A percentile compares a stretch with the other conserved stretches of the same genome.
Conservation (phyloP, 2,329 filamentous ascomycete genomes). For the Diaporthe humulicola region DNA sequence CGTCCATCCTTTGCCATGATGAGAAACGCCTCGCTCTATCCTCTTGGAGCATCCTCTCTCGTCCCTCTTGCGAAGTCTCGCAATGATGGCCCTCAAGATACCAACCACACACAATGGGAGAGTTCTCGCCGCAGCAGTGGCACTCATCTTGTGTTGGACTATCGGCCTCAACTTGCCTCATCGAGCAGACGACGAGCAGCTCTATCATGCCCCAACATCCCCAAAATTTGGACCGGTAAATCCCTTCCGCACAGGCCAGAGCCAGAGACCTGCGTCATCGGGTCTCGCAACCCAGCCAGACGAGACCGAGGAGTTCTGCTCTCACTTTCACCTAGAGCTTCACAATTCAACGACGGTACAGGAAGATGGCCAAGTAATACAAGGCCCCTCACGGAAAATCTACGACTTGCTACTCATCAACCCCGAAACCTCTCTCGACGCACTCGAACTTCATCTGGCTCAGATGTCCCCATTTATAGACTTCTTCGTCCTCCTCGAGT, state of each 20-base stretch:
- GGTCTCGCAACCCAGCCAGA: not conserved
- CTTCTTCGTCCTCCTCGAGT: constrained; percentile 59
- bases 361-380: constrained; percentile 51
- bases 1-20: not conserved
- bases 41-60: not conserved
- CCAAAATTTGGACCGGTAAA: not conserved
- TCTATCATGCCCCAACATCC: not conserved
- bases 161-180: constrained; percentile 26
- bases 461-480: constrained; percentile 53
- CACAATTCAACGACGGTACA: constrained; percentile 17
- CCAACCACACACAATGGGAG: constrained; percentile 25
- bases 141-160: constrained; percentile 34
- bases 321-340: constrained; percentile 32
- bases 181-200: not conserved
- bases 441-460: constrained; percentile 40
- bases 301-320: constrained; percentile 28
- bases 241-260: not conserved
- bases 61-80: not conserved
- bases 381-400: constrained; percentile 38
- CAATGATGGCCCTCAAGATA: constrained; percentile 30
- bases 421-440: constrained; percentile 38
- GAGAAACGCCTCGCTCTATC: not conserved
- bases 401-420: constrained; percentile 42
- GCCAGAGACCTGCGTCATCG: not conserved
- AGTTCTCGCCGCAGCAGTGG: constrained; percentile 15